Evolutionary conservation across 768 basidiomycete species (phyloP).

Genomic region (Pholiota conissans): DNA sequence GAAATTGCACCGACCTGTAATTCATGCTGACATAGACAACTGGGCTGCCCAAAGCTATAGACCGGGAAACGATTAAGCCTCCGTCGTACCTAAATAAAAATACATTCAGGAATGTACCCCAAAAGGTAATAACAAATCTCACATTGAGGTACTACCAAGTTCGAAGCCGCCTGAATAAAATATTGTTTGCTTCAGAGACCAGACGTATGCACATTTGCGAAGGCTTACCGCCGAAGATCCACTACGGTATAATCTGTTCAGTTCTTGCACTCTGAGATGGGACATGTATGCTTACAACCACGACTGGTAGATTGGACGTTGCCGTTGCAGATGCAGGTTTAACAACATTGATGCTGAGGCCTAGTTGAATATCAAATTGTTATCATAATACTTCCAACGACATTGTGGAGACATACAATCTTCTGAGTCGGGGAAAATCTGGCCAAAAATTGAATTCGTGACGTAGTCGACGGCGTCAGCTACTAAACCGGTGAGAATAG

Average conservation of each 20-base stretch:
- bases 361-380: constrained; percentile 23
- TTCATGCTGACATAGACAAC: constrained; percentile 57
- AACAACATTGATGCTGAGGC: constrained; percentile 54
- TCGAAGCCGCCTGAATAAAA: constrained; percentile 14
- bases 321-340: constrained; percentile 41
- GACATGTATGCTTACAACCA: constrained; percentile 40
- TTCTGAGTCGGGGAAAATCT: constrained; percentile 36
- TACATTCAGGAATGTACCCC: neutral
- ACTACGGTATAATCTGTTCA: constrained; percentile 27
- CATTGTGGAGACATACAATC: constrained; percentile 43
- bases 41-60: constrained; percentile 41
- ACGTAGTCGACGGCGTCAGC: constrained; percentile 36
- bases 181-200: too few relatives aligned
- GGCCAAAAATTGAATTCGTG: constrained; percentile 27
- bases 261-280: neutral
- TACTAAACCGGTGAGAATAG: constrained; percentile 34
- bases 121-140: constrained; percentile 2
- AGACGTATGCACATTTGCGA: too few relatives aligned
- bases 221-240: constrained; percentile 49
- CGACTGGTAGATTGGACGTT: constrained; percentile 49
- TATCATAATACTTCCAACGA: neutral
- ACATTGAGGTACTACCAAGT: constrained; percentile 33
- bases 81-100: constrained; percentile 40
- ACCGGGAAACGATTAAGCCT: constrained; percentile 43
- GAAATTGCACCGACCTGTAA: constrained; percentile 34